A percentile compares a stretch with the other conserved stretches of the same genome.
These are phyloP conservation scores for Phylloporus sp. DNA, from an alignment of 768 basidiomycete species.

Conservation along the genomic window DNA sequence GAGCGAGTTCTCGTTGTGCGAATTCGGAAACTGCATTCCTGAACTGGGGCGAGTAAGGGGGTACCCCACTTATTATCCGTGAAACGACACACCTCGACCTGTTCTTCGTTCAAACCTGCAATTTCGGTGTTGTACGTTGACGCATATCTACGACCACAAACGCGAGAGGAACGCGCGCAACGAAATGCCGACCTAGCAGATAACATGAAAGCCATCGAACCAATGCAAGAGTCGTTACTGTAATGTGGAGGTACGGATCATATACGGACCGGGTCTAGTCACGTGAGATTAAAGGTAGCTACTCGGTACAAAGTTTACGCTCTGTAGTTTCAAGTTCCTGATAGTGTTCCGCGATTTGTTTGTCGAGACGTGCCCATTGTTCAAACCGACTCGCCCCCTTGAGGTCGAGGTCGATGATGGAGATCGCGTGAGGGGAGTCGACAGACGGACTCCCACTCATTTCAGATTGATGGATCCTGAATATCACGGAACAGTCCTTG, in stretches of 20 bases:
- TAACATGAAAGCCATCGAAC: constrained; percentile 12
- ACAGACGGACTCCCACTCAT: constrained; percentile 26
- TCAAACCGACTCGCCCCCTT: constrained; percentile 62
- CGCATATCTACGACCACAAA: constrained; percentile 6
- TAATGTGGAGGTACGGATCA: constrained; percentile 8
- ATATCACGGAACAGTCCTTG: constrained; percentile 89
- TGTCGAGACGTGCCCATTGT: constrained; percentile 73
- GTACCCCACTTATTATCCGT: background rate
- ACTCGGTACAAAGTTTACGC: constrained; percentile 22
- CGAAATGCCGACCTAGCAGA: constrained; percentile 10
- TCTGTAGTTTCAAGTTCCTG: constrained; percentile 1
- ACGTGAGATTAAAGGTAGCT: constrained; percentile 5
- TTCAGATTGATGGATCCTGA: constrained; percentile 29
- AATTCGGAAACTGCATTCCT: constrained; percentile 74
- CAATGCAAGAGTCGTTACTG: background rate
- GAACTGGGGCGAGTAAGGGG: constrained; percentile 48
- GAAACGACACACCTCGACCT: constrained; percentile 56
- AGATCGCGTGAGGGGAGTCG: constrained; percentile 37
- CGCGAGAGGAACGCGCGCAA: background rate
- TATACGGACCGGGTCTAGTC: constrained; percentile 6
- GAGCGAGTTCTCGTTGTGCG: constrained; percentile 78
- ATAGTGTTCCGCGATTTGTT: constrained; percentile 53
- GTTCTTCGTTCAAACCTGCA: constrained; percentile 75
- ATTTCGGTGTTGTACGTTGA: constrained; percentile 70
- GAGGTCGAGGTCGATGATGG: constrained; percentile 81